Base-by-base conservation (phyloP, 2,329 filamentous ascomycete genomes). In the Alternaria gaisen region DNA sequence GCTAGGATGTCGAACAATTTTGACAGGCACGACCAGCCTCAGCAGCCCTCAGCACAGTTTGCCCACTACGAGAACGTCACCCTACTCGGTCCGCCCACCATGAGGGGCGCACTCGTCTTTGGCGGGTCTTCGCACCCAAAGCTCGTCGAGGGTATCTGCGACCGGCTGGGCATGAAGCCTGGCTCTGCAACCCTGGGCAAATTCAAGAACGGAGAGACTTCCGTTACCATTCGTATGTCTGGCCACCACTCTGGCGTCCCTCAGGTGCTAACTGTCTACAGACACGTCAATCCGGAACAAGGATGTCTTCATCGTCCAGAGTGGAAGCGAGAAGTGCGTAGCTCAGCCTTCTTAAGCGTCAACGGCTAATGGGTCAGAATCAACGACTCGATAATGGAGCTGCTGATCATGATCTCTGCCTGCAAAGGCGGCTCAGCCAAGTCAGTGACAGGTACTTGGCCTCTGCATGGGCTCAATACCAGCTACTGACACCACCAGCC, bases 361-460 rank as follows among this genome's bases (percentile, higher is more conserved):
- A 63, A 62, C 62, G 55, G 61, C 68, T 74, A 72, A 72, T 65
- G 69, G 57, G 59, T 24, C 76, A 83, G 82, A 82, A 97, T 97
- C 85, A 99, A 99, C 80, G 95, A 99, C 82, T 96, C 93, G 75
- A 93, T 99, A 77, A 97, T 99, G 93, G 95, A 99, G 85, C 87
- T 99, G 77, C 87, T 99, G 77, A 98, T 99, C 81, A 97, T 99
- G 92, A 97, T 98, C 73, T 95, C 92, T 68, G 95, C 95, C 70
- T 99, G 95, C 86, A 98, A 97, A 81, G 94, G 95, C 75, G 95
- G 94, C 68, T 98, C 95, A 56, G 92, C 95, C 65, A 97, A 94
- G 83, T 97, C 95, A 74, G 91, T 98, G 77, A 98, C 94, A 72
- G 94, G 94, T 97, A 84, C 48, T 86, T 80, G 64, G 47, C 41